phyloP scores from a whole-genome alignment of 371 early-diverging fungal species.

The Blakeslea trispora region DNA sequence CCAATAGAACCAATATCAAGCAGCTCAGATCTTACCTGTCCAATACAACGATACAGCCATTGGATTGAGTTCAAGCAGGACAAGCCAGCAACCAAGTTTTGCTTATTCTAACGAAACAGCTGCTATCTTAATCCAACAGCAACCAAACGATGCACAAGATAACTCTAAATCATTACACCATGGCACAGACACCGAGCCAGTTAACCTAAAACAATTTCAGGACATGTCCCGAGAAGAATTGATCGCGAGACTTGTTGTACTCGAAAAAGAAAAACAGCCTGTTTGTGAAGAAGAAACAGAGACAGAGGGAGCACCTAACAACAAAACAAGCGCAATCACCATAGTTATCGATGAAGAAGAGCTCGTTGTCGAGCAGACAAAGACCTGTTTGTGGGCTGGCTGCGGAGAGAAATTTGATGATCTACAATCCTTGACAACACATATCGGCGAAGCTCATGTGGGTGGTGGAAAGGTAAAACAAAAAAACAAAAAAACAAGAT shows the following conservation, averaged over 20 bases:
- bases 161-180: neutral
- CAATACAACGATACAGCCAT: too few relatives aligned
- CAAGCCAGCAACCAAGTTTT: neutral
- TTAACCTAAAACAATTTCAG: slow-evolving; percentile 10
- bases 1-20: too few relatives aligned
- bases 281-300: slow-evolving; percentile 6
- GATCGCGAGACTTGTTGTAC: slow-evolving; percentile 19
- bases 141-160: neutral
- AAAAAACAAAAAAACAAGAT: neutral
- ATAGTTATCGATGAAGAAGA: neutral
- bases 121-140: neutral
- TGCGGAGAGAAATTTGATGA: slow-evolving; percentile 22
- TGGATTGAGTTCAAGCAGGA: too few relatives aligned
- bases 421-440: slow-evolving; percentile 20
- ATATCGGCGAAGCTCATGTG: slow-evolving; percentile 24
- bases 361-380: neutral
- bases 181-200: neutral
- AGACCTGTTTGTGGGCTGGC: slow-evolving; percentile 19
- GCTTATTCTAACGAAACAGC: neutral
- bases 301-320: neutral
- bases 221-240: slow-evolving; percentile 25
- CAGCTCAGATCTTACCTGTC: too few relatives aligned
- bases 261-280: slow-evolving; percentile 26
- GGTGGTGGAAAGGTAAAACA: slow-evolving; percentile 28
- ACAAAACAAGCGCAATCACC: neutral